phyloP scores from a whole-genome alignment of 306 rosid species.

The Begonia fuchsioides region DNA sequence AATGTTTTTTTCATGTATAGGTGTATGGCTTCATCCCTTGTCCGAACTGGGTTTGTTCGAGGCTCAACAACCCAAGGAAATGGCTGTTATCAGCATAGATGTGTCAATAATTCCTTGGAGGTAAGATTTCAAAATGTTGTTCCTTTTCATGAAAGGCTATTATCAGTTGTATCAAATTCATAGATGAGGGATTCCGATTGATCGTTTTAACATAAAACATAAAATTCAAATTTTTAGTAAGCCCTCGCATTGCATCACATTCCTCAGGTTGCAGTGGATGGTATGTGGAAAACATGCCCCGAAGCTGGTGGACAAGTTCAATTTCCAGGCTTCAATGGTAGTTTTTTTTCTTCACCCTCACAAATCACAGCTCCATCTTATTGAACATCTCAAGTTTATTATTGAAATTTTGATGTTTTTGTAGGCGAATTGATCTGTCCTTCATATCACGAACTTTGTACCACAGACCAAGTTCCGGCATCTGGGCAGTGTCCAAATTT shows the following conservation, averaged over 20 bases:
- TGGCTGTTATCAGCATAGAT: conserved; percentile 93
- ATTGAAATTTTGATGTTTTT: conserved; percentile 2
- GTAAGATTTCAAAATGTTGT: conserved; percentile 19
- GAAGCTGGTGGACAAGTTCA: conserved; percentile 73
- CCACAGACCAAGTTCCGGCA: conserved; percentile 26
- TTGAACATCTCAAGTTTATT: neutral
- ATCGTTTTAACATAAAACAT: no score
- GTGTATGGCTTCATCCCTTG: conserved; percentile 95
- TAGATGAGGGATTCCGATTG: no score
- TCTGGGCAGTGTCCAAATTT: conserved; percentile 58
- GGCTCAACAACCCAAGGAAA: conserved; percentile 86
- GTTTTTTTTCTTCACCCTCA: neutral
- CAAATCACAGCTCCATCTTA: neutral
- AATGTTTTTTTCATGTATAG: conserved; percentile 27
- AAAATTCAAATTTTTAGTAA: no score
- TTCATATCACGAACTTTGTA: conserved; percentile 71
- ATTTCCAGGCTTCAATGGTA: conserved; percentile 81
- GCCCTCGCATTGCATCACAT: neutral
- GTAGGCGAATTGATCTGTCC: conserved; percentile 85
- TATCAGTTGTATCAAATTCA: neutral
- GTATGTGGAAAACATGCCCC: conserved; percentile 77
- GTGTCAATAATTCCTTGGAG: conserved; percentile 66
- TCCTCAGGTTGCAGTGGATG: conserved; percentile 84
- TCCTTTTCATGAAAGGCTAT: conserved; percentile 1
- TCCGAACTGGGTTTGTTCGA: conserved; percentile 83